These are phyloP conservation scores for Pichia sp. DNA, from an alignment of 1,139 yeast species.

Conservation along the genomic window DNA sequence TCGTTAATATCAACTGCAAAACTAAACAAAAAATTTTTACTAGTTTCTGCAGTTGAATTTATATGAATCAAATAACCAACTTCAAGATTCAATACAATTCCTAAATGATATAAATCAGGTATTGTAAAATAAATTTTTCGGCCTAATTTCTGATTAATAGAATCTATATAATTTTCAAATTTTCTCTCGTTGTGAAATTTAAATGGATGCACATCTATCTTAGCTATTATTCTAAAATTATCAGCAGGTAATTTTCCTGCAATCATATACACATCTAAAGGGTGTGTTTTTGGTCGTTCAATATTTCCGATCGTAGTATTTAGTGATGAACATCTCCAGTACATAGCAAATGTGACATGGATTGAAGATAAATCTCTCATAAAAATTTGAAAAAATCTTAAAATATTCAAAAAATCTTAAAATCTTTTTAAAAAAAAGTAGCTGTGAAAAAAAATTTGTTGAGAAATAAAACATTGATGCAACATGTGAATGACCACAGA, in stretches of 20 bases:
- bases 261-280: slow-evolving; percentile 5
- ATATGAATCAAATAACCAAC: slow-evolving; percentile 13
- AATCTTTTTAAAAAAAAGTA: no score
- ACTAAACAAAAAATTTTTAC: slow-evolving; percentile 4
- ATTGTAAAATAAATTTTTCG: slow-evolving; percentile 8
- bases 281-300: slow-evolving; percentile 2
- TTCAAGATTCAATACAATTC: slow-evolving; percentile 15
- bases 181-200: background rate
- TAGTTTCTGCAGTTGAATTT: slow-evolving; percentile 3
- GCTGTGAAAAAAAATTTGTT: no score
- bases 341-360: no score
- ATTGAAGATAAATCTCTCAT: no score
- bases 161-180: slow-evolving; percentile 2
- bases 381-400: no score
- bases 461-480: no score
- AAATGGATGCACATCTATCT: background rate
- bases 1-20: slow-evolving; percentile 4
- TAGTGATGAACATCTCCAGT: no score
- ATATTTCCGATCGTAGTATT: no score
- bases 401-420: no score
- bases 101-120: slow-evolving; percentile 4
- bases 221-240: background rate
- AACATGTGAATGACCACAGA: no score
- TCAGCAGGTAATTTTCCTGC: background rate
- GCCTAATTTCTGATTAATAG: slow-evolving; percentile 7